Evolutionary conservation across 2,329 filamentous ascomycete genomes (phyloP), one percentile per base, ranked within the genome.

Genomic region (Furcasterigmium furcatum): DNA sequence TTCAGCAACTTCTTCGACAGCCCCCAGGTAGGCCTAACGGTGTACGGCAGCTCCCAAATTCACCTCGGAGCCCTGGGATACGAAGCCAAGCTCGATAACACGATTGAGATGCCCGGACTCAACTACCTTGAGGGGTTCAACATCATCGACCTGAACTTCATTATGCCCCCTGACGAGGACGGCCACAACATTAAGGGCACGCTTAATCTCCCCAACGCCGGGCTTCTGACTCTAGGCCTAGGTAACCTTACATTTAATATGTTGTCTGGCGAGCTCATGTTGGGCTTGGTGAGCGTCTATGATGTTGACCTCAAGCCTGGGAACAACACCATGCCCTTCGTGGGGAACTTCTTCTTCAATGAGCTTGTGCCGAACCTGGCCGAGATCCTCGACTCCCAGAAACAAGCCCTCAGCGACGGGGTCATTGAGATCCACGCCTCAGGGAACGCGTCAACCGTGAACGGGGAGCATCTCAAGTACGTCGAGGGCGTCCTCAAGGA

Each of bases 161-260:
- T 70, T 12, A 49, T 71, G 3, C 65, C 69, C 1, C 54, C 67
- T 2, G 48, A 54, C 20, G 55, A 57, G 0, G 62, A 71, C 14
- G 69, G 68, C 10, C 62, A 60, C 41, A 75, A 75, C 50, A 54
- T 76, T 44, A 61, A 59, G 21, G 73, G 72, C 2, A 57, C 59
- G 2, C 57, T 74, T 9, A 69, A 62, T 36, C 53, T 77, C 14
- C 73, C 73, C 2, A 77, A 77, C 50, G 57, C 60, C 27, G 71
- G 71, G 3, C 55, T 64, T 1, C 58, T 77, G 3, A 64, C 64
- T 1, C 66, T 76, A 6, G 67, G 64, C 1, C 58, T 73, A 4
- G 73, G 73, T 10, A 70, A 76, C 52, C 41, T 76, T n/a, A 70
- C 68, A 0, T 63, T 75, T 14, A 70, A 73, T 36, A 43, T 76